Percentiles rank a stretch among this genome's conserved stretches.
Evolutionary conservation across 805 yeast species (phyloP).

Genomic region (Candida methanosorbosa): DNA sequence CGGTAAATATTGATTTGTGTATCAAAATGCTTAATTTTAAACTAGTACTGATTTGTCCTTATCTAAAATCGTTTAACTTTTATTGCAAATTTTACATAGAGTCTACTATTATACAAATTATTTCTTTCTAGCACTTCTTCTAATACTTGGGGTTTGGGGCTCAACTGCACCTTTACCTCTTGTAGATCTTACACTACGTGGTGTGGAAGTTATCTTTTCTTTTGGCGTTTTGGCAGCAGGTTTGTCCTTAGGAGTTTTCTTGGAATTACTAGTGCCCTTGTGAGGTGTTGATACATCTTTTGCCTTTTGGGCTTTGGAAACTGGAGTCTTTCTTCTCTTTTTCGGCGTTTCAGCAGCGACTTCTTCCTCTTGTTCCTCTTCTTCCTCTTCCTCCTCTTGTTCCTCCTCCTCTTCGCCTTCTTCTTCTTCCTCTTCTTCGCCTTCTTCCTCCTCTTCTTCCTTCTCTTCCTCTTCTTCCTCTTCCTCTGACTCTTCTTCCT

Average conservation of each 20-base stretch:
- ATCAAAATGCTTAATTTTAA: no score
- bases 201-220: no score
- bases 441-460: neutral
- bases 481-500: conserved; percentile 3
- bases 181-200: neutral
- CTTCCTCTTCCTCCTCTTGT: conserved; percentile 1
- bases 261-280: neutral
- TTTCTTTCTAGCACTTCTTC: conserved; percentile 1
- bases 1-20: neutral
- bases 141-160: neutral
- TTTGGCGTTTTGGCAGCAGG: neutral
- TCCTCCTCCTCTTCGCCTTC: conserved; percentile 1
- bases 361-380: conserved; percentile 1
- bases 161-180: neutral
- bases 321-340: conserved; percentile 1
- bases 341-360: neutral
- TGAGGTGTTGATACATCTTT: neutral
- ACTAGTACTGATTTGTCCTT: no score
- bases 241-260: neutral
- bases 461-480: neutral
- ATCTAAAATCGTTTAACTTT: no score
- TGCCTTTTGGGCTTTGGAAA: no score
- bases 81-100: no score
- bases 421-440: conserved; percentile 2
- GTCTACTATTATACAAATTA: neutral